Base-by-base conservation (phyloP, 2,329 filamentous ascomycete genomes). In the Didymellaceae sp. region DNA sequence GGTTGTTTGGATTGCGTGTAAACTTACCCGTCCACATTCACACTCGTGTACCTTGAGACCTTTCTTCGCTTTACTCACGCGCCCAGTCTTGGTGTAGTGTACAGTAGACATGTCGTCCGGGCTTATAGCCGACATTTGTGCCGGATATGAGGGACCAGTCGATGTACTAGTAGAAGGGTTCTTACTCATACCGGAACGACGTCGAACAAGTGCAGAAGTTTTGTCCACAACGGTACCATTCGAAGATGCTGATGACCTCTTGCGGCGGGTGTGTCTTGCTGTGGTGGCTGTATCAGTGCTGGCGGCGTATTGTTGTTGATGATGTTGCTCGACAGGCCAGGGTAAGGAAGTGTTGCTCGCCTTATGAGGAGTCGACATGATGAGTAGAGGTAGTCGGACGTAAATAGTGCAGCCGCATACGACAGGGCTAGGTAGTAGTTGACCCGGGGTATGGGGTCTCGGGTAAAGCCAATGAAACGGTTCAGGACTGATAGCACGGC, bases 31-130 rank as follows among this genome's bases (percentile, higher is more conserved):
- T 62, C 76, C 75, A 56, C 77, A 79, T n/a, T 76, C 71, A 57
- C 77, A 78, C 33, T 72, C 63, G 52, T 79, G 77, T 16, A 78
- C 73, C 54, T 76, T 75, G 31, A 74, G 45, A 11, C 77, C 77
- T 52, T 79, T 79, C 57, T 76, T 74, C 6, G 77, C 77, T 63
- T 78, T 79, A 50, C 75, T 78, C 41, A 79, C 72, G 21, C 77
- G 70, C 16, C 77, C 77, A 20, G 77, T 79, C 54, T 70, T 72
- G 16, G 77, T 79, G 58, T 74, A 77, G 48, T 72, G 67, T 45
- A 76, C 64, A 13, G 70, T 53, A 47, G 24, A 62, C 48, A 24
- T 68, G 24, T 66, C 63, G 16, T 58, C 59, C 41, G 72, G 67
- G 61, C 67, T 72, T 50, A 52, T 51, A 26, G 53, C 45, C 14